Conservation (phyloP, 1,284 basidiomycete genomes). For the Rhodotorula sp. region DNA sequence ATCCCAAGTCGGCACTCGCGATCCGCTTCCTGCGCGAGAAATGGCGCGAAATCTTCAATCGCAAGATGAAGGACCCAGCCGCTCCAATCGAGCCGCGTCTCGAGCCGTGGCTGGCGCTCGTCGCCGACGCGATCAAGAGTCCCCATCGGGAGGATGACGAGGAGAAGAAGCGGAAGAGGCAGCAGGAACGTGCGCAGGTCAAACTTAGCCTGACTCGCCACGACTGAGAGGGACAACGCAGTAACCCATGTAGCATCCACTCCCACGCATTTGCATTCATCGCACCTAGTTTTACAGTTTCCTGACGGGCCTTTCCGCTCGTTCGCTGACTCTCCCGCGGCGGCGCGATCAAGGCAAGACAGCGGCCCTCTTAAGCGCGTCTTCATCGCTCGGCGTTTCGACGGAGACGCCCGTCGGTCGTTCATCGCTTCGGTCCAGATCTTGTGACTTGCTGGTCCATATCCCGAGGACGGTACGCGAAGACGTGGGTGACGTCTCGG, state of each 20-base stretch:
- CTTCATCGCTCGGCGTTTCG: neutral
- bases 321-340: neutral
- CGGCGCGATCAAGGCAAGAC: neutral
- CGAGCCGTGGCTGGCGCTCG: constrained; percentile 67
- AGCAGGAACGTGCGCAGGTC: constrained; percentile 17
- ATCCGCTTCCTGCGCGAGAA: constrained; percentile 75
- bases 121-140: constrained; percentile 55
- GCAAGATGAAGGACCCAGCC: constrained; percentile 55
- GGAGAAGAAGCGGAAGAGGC: constrained; percentile 20
- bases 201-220: constrained; percentile 19
- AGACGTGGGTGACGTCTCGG: too few species aligned
- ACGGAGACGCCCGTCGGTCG: too few species aligned
- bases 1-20: constrained; percentile 72
- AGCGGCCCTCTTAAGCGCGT: neutral
- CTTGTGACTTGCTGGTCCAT: too few species aligned
- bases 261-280: neutral
- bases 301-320: neutral
- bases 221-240: neutral
- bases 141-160: constrained; percentile 19
- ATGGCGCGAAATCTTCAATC: constrained; percentile 63
- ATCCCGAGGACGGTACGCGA: too few species aligned
- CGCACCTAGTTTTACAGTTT: neutral
- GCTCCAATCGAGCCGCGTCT: constrained; percentile 63
- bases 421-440: too few species aligned
- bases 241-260: neutral